Base-by-base conservation (phyloP, 176 grass and related monocot genomes). In the Juncus effusus region DNA sequence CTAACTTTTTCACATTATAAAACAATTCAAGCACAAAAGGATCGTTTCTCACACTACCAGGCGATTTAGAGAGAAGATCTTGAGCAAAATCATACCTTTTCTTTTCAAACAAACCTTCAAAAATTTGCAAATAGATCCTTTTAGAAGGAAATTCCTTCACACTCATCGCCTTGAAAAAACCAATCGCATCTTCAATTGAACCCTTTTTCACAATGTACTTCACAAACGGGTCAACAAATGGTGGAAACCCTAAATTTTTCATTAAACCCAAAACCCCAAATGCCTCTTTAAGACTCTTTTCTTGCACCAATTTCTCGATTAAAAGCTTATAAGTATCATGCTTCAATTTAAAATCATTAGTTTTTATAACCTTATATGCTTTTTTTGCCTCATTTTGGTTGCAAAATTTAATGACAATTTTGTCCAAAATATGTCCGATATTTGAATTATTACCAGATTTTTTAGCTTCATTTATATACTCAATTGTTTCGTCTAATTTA, bases 251-350 rank as follows among this genome's bases (percentile, higher is more conserved):
- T 60, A 84, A 13, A 64, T 28, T 77, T 73, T 95, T 90, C 90
- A 95, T 95, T 74, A 90, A 74, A 54, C 58, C 71, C 41, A 87
- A 40, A 68, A 78, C 59, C 9, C 61, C 67, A 60, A 73, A 95
- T 70, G 86, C 78, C 83, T 82, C 81, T 77, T 84, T 78, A 16
- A 82, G 57, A 74, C 52, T 62, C 54, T 78, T 76, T 57, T 84
- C 66, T 63, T 35, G 28, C 12, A 82, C 51, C 78, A 89, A 64
- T 40, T 57, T 90, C 49, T 87, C 65, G 38, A 95, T 78, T 53
- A 95, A 76, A 58, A 74, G 76, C 73, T 81, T 95, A 58, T 90
- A 95, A 45, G 90, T 90, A 55, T 60, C 79, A 75, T 87, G 86
- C 83, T 63, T 86, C 65, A 80, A 80, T 69, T 61, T 53, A 35